Conservation (phyloP, 1,284 basidiomycete genomes). For the Fomitopsis betulina region DNA sequence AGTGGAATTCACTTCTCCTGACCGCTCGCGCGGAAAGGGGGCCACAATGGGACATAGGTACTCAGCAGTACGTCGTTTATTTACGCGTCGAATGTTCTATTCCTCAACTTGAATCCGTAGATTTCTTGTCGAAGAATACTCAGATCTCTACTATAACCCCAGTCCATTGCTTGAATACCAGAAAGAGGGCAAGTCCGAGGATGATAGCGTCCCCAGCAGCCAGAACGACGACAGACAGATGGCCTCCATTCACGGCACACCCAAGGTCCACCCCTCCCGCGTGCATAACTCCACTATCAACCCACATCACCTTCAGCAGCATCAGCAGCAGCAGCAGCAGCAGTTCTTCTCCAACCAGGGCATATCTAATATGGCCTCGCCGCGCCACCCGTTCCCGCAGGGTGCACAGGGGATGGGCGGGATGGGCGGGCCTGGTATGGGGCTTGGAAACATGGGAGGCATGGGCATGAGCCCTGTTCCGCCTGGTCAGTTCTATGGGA, state of each 20-base stretch:
- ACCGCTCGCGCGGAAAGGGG: constrained; percentile 75
- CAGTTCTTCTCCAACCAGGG: constrained; percentile 10
- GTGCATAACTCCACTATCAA: constrained; percentile 9
- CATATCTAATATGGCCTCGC: constrained; percentile 27
- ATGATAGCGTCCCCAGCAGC: constrained; percentile 11
- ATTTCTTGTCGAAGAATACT: constrained; percentile 52
- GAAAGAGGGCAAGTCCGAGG: constrained; percentile 25
- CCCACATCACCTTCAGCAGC: constrained; percentile 5
- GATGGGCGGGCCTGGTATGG: constrained; percentile 14
- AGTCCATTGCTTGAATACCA: constrained; percentile 39
- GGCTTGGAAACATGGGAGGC: not conserved
- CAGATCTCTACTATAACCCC: constrained; percentile 64
- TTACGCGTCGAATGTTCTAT: not conserved
- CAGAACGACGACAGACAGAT: not conserved
- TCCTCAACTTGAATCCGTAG: constrained; percentile 28
- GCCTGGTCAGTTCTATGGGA: constrained; percentile 25
- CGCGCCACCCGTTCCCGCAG: constrained; percentile 27
- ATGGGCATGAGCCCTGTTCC: constrained; percentile 21
- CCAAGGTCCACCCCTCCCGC: constrained; percentile 12
- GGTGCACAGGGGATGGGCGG: constrained; percentile 22
- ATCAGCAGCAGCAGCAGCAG: not conserved
- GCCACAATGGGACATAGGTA: constrained; percentile 82
- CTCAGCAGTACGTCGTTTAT: constrained; percentile 58
- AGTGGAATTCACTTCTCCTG: constrained; percentile 77
- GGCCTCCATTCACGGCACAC: constrained; percentile 6